Evolutionary conservation across 2,329 filamentous ascomycete species (phyloP).

Genomic region (Apiospora phragmitis): DNA sequence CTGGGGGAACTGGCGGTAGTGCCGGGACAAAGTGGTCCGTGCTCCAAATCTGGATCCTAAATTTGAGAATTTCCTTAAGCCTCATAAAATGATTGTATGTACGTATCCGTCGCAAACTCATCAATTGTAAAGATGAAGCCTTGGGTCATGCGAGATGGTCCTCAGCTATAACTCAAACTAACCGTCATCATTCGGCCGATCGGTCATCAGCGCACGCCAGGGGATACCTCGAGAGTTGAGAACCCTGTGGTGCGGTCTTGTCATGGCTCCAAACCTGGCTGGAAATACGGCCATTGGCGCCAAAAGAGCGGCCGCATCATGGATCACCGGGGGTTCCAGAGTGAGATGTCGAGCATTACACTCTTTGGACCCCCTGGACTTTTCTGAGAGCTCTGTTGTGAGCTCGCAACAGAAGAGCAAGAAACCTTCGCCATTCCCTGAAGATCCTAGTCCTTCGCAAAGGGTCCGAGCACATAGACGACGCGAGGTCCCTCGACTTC

Average conservation of each 20-base stretch:
- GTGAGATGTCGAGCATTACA: background rate
- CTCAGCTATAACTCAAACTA: background rate
- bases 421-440: background rate
- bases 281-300: background rate
- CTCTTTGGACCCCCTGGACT: background rate
- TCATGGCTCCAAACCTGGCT: background rate
- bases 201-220: background rate
- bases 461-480: background rate
- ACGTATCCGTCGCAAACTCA: background rate
- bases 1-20: background rate
- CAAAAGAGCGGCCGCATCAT: background rate
- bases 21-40: background rate
- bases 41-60: background rate
- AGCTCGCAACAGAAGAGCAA: background rate
- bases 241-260: background rate
- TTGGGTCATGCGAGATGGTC: background rate
- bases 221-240: background rate
- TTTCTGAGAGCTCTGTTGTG: background rate
- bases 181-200: background rate
- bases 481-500: background rate
- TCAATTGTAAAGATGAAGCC: too few species aligned
- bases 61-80: background rate
- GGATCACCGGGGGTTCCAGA: background rate
- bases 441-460: background rate
- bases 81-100: background rate